Conservation (phyloP, 768 basidiomycete genomes). For the Boletus edulis region DNA sequence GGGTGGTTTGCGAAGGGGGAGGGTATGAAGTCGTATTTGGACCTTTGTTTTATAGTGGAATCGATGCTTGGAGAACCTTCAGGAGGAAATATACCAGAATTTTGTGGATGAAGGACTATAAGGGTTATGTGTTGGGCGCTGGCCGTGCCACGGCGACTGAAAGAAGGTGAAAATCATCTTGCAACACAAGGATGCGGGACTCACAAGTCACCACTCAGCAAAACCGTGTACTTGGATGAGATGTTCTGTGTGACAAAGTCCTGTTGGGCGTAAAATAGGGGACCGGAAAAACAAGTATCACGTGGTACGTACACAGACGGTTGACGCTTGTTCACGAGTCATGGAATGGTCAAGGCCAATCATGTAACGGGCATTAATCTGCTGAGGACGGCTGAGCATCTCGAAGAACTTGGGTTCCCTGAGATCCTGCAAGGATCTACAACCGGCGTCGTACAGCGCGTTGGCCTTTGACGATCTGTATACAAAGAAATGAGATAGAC, state of each 20-base stretch:
- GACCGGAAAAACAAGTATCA: background rate
- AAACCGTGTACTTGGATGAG: constrained; percentile 45
- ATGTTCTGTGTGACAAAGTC: constrained; percentile 48
- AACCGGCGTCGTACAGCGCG: constrained; percentile 51
- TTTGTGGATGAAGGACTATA: constrained; percentile 17
- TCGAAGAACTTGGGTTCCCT: constrained; percentile 34
- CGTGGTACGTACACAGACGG: constrained; percentile 41
- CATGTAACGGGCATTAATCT: constrained; percentile 39
- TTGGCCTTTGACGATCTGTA: constrained; percentile 32
- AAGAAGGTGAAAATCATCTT: background rate
- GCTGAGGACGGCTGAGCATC: constrained; percentile 39
- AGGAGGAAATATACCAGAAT: constrained; percentile 12
- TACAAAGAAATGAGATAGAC: background rate
- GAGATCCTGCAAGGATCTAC: constrained; percentile 42
- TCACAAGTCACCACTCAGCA: constrained; percentile 58
- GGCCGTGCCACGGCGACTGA: constrained; percentile 44
- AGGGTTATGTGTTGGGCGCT: constrained; percentile 15
- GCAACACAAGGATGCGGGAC: constrained; percentile 23
- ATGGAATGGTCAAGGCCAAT: constrained; percentile 37
- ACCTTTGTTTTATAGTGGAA: constrained; percentile 9
- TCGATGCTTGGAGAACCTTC: constrained; percentile 13
- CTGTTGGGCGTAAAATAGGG: constrained; percentile 29
- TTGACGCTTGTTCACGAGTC: constrained; percentile 41
- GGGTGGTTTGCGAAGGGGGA: constrained; percentile 13
- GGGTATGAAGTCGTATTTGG: constrained; percentile 12